Evolutionary conservation across 371 early-diverging fungal genomes (phyloP).

Genomic region (Lichtheimia ramosa): DNA sequence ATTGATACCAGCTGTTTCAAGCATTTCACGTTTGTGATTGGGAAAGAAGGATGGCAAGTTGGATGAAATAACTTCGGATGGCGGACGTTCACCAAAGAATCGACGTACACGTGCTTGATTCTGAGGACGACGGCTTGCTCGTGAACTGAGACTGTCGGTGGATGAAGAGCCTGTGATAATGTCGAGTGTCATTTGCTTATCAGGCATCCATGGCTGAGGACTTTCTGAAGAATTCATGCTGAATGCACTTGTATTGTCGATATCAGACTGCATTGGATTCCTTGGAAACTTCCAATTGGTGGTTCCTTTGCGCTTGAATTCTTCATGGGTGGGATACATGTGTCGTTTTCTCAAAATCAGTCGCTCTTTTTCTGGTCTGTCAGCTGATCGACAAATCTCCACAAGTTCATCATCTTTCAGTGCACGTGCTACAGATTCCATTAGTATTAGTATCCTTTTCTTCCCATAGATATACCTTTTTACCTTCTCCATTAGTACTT

Average conservation of each 20-base stretch:
- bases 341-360: constrained; percentile 77
- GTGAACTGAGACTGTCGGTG: background rate
- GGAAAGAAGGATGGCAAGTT: constrained; percentile 92
- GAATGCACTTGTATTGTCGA: constrained; percentile 1
- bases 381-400: constrained; percentile 68
- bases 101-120: constrained; percentile 22
- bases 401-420: constrained; percentile 71
- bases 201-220: constrained; percentile 16
- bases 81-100: constrained; percentile 94
- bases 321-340: constrained; percentile 60
- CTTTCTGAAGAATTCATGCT: background rate
- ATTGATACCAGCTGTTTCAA: constrained; percentile 55
- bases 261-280: constrained; percentile 1
- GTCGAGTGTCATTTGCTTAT: constrained; percentile 26
- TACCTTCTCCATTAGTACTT: constrained; percentile 62
- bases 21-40: constrained; percentile 47
- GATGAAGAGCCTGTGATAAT: constrained; percentile 26
- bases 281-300: constrained; percentile 17
- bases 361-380: constrained; percentile 73
- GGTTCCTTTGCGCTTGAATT: constrained; percentile 58
- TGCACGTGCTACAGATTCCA: constrained; percentile 48
- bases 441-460: too few relatives aligned
- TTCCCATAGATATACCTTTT: background rate
- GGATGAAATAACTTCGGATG: constrained; percentile 85
- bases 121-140: background rate